Evolutionary conservation across 2,329 filamentous ascomycete species (phyloP).

Genomic region (Lecanicillium sp.): DNA sequence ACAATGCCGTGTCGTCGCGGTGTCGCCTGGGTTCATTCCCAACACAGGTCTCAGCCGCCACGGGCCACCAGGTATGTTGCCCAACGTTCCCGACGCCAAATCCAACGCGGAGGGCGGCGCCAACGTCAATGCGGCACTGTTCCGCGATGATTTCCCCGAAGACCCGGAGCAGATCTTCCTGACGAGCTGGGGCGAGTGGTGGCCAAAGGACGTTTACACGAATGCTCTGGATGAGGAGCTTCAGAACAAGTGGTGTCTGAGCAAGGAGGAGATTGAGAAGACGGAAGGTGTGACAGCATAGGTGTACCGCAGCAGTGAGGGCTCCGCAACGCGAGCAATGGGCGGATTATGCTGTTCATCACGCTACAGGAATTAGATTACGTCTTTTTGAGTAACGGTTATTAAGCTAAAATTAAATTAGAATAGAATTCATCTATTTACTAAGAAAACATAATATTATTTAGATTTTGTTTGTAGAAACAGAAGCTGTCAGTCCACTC

Average conservation of each 20-base stretch:
- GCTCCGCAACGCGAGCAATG: no score
- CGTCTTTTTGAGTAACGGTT: no score
- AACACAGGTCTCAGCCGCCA: constrained; percentile 33
- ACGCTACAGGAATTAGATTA: neutral
- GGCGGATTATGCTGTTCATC: no score
- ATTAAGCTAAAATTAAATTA: no score
- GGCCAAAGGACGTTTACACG: constrained; percentile 35
- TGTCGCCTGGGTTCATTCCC: constrained; percentile 45
- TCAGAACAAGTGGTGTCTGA: constrained; percentile 44
- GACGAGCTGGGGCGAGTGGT: constrained; percentile 51
- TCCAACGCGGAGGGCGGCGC: constrained; percentile 36
- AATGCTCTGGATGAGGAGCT: constrained; percentile 35
- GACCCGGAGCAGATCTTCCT: constrained; percentile 46
- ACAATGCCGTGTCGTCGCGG: constrained; percentile 39
- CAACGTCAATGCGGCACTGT: constrained; percentile 37
- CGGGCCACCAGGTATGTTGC: constrained; percentile 17
- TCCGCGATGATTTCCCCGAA: constrained; percentile 37
- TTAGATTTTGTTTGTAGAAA: no score
- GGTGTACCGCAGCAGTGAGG: no score
- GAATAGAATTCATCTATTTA: no score
- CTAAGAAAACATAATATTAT: no score
- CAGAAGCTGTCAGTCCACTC: no score
- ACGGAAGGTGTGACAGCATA: constrained; percentile 22
- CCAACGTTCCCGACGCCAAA: constrained; percentile 39
- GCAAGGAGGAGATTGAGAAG: constrained; percentile 38